These are phyloP conservation scores for Aspergillus unguis DNA, from an alignment of 2,329 filamentous ascomycete genomes.

Conservation along the genomic window DNA sequence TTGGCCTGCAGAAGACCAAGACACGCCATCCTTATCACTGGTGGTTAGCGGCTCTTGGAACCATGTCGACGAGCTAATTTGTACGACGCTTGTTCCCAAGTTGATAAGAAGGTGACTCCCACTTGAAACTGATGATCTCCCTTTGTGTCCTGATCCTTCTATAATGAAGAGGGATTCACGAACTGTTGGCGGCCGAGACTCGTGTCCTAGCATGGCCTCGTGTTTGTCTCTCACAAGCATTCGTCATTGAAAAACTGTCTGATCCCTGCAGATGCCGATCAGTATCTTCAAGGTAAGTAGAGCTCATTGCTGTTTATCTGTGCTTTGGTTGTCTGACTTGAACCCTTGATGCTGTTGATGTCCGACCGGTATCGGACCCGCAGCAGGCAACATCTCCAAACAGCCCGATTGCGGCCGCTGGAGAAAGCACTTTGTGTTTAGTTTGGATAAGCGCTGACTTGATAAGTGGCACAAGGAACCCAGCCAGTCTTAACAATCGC, in stretches of 20 bases:
- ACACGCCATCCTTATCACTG: background rate
- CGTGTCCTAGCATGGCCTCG: background rate
- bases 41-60: background rate
- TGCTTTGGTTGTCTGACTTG: background rate
- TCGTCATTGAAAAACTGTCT: background rate
- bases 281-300: background rate
- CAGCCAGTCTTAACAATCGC: background rate
- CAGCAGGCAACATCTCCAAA: background rate
- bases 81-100: background rate
- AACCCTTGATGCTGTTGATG: background rate
- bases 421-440: background rate
- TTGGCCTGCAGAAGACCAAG: slow-evolving; percentile 1
- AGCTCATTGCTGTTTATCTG: background rate
- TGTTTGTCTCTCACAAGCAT: background rate
- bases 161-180: background rate
- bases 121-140: background rate
- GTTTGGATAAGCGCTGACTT: slow-evolving; percentile 1
- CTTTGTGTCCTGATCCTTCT: background rate
- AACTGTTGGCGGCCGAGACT: background rate
- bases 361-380: background rate
- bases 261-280: background rate
- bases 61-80: background rate
- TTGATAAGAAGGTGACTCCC: background rate
- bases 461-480: background rate
- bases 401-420: background rate